phyloP scores from a whole-genome alignment of 805 yeast species.

The Kuraishia molischiana region DNA sequence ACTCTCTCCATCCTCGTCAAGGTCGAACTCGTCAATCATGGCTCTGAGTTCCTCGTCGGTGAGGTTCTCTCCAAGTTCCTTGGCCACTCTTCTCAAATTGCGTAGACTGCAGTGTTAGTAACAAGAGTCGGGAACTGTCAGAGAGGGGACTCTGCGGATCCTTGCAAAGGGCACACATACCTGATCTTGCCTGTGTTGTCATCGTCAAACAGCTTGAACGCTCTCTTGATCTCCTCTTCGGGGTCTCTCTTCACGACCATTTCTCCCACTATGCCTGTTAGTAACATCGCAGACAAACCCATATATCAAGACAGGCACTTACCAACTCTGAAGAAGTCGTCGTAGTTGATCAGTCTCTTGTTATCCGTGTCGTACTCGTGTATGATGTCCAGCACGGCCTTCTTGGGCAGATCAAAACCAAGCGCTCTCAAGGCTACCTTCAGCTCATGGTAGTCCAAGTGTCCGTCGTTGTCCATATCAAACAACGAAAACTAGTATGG shows the following conservation, averaged over 20 bases:
- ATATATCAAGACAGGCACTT: conserved; percentile 16
- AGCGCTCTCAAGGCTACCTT: conserved; percentile 91
- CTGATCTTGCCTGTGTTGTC: conserved; percentile 79
- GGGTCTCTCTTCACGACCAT: conserved; percentile 87
- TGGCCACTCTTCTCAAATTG: conserved; percentile 80
- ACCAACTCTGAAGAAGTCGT: conserved; percentile 71
- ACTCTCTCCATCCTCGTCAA: conserved; percentile 92
- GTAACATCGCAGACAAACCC: not conserved
- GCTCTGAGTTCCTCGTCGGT: conserved; percentile 90
- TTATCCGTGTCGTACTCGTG: conserved; percentile 77
- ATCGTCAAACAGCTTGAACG: conserved; percentile 82
- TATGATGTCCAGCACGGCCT: conserved; percentile 66
- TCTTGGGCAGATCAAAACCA: conserved; percentile 76
- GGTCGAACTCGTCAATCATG: conserved; percentile 95
- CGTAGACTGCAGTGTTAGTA: conserved; percentile 32
- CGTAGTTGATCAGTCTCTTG: conserved; percentile 62
- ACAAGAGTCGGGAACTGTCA: not conserved
- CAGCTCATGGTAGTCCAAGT: conserved; percentile 83
- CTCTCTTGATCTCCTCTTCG: conserved; percentile 80
- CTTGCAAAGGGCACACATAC: conserved; percentile 3
- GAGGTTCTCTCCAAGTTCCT: conserved; percentile 84
- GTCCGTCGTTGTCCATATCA: conserved; percentile 89
- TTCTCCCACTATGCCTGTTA: conserved; percentile 45
- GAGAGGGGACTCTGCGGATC: too few relatives aligned
- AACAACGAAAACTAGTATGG: conserved; percentile 53